Evolutionary conservation across 228 moss, liverwort and hornwort species (phyloP), one percentile per base, ranked within the genome.

Genomic region (Sphagnum fallax): DNA sequence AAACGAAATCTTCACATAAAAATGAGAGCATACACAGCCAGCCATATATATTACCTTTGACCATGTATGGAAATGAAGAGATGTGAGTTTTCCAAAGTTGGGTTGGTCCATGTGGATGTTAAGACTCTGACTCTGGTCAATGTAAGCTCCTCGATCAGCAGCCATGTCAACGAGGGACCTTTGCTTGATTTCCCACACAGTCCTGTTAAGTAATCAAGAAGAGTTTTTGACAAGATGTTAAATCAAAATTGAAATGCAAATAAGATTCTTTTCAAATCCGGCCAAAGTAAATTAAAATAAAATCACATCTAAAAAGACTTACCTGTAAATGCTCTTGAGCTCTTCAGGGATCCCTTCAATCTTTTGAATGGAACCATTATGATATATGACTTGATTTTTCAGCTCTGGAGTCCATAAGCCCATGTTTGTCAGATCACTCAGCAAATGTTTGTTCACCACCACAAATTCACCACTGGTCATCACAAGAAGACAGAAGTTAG

Each of bases 161-260:
- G 93, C 98, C 98, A 98, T 98, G 51, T 98, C 98, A 49, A 98
- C 98, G 51, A 93, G 71, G 3, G 92, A 84, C 68, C 94, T 82
- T 63, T 98, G 98, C 66, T 98, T 98, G 47, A 98, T 94, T 59
- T 98, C 98, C 98, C 98, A 98, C 0, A 98, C 98, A 8, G 91
- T 98, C 8, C 93, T 85, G 32, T 32, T 32, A 32, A 32, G 32
- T 32, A 32, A 32, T 32, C 32, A 32, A 32, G 32, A 32, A 2
- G 32, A 2, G 32, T 32, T 32, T 32, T 32, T 32, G 32, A 32
- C 32, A 32, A 32, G 32, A 32, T 32, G 32, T 32, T 32, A 32
- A 32, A 32, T 32, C 32, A 32, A 32, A 32, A 32, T 32, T 32
- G 32, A 32, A 32, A 32, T 32, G 32, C 2, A 32, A 32, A 32